These are phyloP conservation scores for Pestalotiopsis sp. DNA, from an alignment of 2,329 filamentous ascomycete genomes.

Conservation along the genomic window DNA sequence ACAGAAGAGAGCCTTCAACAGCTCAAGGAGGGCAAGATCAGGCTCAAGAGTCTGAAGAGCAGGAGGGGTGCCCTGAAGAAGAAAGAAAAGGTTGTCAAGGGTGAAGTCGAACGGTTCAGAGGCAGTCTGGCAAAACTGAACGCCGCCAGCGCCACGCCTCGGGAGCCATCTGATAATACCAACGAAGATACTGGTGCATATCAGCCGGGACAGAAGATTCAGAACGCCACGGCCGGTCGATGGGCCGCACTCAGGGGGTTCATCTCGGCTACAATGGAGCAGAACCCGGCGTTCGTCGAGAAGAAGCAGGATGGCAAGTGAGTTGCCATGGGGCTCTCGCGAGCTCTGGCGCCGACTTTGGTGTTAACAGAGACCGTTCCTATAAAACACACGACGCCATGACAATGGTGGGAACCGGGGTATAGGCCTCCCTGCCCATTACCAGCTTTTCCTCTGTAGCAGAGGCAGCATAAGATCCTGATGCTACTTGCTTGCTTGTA, in stretches of 20 bases:
- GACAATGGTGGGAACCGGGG: too few species aligned
- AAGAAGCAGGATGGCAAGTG: slow-evolving; percentile 24
- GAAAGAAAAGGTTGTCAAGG: slow-evolving; percentile 77
- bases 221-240: slow-evolving; percentile 53
- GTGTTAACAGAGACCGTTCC: neutral
- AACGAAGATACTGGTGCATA: slow-evolving; percentile 14
- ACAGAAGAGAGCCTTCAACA: slow-evolving; percentile 44
- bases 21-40: slow-evolving; percentile 61
- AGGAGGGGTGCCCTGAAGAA: slow-evolving; percentile 79
- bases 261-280: slow-evolving; percentile 86
- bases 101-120: slow-evolving; percentile 83
- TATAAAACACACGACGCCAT: too few species aligned
- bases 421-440: too few species aligned
- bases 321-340: slow-evolving; percentile 7
- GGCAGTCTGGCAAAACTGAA: slow-evolving; percentile 79
- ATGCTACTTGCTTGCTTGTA: too few species aligned
- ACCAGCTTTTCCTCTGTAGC: too few species aligned
- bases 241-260: slow-evolving; percentile 85
- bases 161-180: slow-evolving; percentile 12
- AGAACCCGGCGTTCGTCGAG: slow-evolving; percentile 72
- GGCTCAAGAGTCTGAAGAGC: slow-evolving; percentile 73
- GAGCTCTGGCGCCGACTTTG: neutral
- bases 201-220: slow-evolving; percentile 11
- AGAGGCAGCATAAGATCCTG: too few species aligned
- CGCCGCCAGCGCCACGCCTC: slow-evolving; percentile 31